phyloP scores from a whole-genome alignment of 139 green algal genomes.

The Chlamydomonas eustigma region DNA sequence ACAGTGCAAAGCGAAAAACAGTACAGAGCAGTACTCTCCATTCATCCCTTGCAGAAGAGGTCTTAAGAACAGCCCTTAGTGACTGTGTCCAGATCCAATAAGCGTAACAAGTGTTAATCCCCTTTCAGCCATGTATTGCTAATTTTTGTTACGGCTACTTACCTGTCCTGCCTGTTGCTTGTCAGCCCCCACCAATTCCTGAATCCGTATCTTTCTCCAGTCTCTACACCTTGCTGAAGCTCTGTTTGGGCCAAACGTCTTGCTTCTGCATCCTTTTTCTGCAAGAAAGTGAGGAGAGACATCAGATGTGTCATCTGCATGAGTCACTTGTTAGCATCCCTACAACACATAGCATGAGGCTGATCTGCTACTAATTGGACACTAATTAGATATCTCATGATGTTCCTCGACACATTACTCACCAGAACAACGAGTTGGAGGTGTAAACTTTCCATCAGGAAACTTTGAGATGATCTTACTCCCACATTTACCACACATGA shows the following conservation, averaged over 20 bases:
- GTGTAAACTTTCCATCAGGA: conserved; percentile 49
- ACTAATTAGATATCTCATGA: not conserved
- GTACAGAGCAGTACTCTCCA: too few species aligned
- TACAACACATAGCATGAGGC: not conserved
- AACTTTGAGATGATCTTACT: not conserved
- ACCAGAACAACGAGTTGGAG: conserved; percentile 57
- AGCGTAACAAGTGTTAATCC: too few species aligned
- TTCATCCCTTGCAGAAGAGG: too few species aligned
- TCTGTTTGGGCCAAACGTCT: conserved; percentile 56
- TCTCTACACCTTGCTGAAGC: conserved; percentile 52
- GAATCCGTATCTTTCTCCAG: conserved; percentile 79
- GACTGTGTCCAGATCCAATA: too few species aligned
- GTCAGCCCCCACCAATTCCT: conserved; percentile 42
- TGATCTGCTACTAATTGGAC: not conserved
- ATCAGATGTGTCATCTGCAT: not conserved
- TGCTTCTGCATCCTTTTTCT: conserved; percentile 63
- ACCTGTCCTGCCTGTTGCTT: conserved; percentile 22
- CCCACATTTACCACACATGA: conserved; percentile 18
- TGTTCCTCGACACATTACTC: not conserved
- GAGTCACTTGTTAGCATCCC: not conserved
- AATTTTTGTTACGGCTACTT: too few species aligned
- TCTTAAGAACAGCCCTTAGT: too few species aligned
- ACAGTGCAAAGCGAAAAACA: too few species aligned
- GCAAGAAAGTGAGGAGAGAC: not conserved
- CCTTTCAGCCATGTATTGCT: too few species aligned